Evolutionary conservation across 306 rosid species (phyloP), one percentile per base, ranked within the genome.

Genomic region (Purshia tridentata): DNA sequence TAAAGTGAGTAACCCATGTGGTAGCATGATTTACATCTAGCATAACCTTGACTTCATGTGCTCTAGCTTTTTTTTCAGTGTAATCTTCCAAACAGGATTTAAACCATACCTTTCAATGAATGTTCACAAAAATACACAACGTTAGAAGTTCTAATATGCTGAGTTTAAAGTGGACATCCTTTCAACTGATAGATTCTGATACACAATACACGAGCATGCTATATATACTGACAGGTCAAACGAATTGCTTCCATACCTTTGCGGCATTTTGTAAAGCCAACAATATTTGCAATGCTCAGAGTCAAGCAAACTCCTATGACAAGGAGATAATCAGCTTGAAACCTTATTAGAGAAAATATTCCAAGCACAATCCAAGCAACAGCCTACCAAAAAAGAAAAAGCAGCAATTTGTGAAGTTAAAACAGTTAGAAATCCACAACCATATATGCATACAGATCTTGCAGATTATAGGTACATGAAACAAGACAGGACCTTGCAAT

Each of bases 281-380:
- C 84, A 18, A 94, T 94, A 77, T 94, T 94, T 64, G 99, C 99
- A 69, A 94, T 56, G 83, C 96, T 88, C 75, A 91, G 92, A 69
- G 96, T 94, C 92, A 94, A 75, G 81, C 99, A 91, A 81, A 94
- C 99, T 84, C 96, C 99, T 9, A 91, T 69, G 20, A 94, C 96
- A 19, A 94, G 97, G 77, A 94, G 96, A 88, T 89, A 91, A 85
- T 94, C 99, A 71, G 99, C 99, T 83, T 94, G 99, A 81, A 94
- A 84, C 85, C 89, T 91, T 78, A 94, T 89, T 77, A 94, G 88
- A 13, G 99, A 94, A 84, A 94, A 94, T 83, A 94, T 90, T 72
- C 86, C 96, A 40, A 94, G 84, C 76, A 94, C 70, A 4, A 89
- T 77, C 99, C 99, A 94, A 10, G 78, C 78, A 83, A 73, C 76